phyloP scores from a whole-genome alignment of 1,284 basidiomycete species.

The Leccinum cinnamomeum region DNA sequence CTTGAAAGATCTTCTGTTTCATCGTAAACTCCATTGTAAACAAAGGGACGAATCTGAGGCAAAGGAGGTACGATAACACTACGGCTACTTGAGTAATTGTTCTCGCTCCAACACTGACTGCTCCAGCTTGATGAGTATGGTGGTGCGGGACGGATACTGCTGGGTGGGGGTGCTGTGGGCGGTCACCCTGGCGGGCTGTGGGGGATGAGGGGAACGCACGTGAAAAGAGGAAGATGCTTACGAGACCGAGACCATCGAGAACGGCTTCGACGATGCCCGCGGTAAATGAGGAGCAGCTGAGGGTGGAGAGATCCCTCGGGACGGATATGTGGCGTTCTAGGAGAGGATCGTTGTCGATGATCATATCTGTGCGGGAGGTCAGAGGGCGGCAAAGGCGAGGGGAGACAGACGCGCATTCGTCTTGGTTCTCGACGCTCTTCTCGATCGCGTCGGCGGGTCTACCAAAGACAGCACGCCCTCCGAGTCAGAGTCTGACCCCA shows the following conservation, averaged over 20 bases:
- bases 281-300: conserved; percentile 95
- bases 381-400: background rate
- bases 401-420: conserved; percentile 74
- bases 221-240: conserved; percentile 46
- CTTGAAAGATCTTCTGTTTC: background rate
- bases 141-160: conserved; percentile 81
- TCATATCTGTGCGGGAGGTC: conserved; percentile 75
- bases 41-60: background rate
- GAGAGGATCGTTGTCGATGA: conserved; percentile 94
- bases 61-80: conserved; percentile 8
- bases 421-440: conserved; percentile 91
- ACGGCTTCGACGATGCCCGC: conserved; percentile 98
- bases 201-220: conserved; percentile 12
- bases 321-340: conserved; percentile 92
- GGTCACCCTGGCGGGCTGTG: conserved; percentile 92
- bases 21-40: background rate
- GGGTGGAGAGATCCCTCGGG: conserved; percentile 89
- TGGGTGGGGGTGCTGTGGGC: conserved; percentile 90
- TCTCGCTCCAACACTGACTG: conserved; percentile 87
- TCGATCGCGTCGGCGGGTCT: conserved; percentile 93
- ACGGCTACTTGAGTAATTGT: conserved; percentile 63
- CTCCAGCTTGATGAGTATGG: conserved; percentile 94
- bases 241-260: conserved; percentile 92
- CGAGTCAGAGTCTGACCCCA: conserved; percentile 35
- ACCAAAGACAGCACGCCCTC: conserved; percentile 87